Evolutionary conservation across 2,329 filamentous ascomycete species (phyloP), one percentile per base, ranked within the genome.

Genomic region (Botrytis squamosa): DNA sequence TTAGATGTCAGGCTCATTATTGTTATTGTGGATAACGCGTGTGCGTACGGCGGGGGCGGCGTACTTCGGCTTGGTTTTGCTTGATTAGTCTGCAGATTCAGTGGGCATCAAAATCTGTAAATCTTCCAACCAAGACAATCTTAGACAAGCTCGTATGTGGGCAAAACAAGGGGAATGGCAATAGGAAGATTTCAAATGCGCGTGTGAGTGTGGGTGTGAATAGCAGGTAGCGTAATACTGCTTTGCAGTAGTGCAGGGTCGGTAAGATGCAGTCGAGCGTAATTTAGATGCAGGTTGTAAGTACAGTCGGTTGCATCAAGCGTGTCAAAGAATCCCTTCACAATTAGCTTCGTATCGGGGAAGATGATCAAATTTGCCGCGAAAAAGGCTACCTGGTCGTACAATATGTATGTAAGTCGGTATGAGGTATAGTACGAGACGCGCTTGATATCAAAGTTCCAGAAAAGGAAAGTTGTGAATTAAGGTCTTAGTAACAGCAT

Each of bases 1-100:
- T 81, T 81, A 55, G 80, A 80, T 60, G 79, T 77, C 77, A 79
- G 77, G 75, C 76, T 81, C 75, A 78, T 81, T 65, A 62, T 75
- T 62, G 29, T 49, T 66, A 57, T 68, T 65, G 57, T 44, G 44
- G 65, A 73, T 73, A 60, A 57, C 69, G 66, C 46, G 71, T 62
- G 55, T 62, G 71, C n/a, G 46, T 14, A 49, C 69, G 69, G 69
- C 59, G 69, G 69, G 69, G 55, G 49, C 49, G 66, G 66, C 66
- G 66, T 55, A 57, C 49, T 57, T 42, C 22, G 66, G 49, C 66
- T 57, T 68, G 49, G 36, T 5, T 9, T 42, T 42, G 36, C 49
- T 68, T 57, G 66, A 68, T 68, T 68, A 57, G 66, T 57, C 42
- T 57, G 49, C 66, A 68, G 49, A 25, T 52, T 67, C 65, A 29